phyloP scores from a whole-genome alignment of 2,329 filamentous ascomycete species.

The Neonectria hederae region DNA sequence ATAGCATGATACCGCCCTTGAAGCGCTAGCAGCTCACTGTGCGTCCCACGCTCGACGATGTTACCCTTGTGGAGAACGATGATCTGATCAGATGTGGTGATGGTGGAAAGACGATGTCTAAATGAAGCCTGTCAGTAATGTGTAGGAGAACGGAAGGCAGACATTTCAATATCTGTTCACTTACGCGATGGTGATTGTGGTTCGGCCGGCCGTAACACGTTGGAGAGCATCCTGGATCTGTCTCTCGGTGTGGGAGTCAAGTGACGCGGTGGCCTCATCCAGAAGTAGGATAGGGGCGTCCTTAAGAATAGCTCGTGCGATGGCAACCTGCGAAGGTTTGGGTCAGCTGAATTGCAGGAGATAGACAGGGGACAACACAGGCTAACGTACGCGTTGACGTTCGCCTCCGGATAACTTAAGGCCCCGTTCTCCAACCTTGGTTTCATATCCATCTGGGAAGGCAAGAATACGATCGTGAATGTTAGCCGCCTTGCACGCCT shows the following conservation, averaged over 20 bases:
- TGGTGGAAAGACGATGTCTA: constrained; percentile 66
- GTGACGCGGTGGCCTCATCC: constrained; percentile 76
- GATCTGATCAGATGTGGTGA: constrained; percentile 64
- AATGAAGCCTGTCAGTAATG: constrained; percentile 12
- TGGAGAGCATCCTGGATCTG: constrained; percentile 65
- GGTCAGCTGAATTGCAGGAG: constrained; percentile 5
- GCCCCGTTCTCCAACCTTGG: constrained; percentile 63
- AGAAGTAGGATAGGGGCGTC: constrained; percentile 75
- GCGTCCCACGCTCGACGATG: constrained; percentile 61
- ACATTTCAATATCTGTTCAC: constrained; percentile 19
- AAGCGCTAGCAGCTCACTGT: constrained; percentile 55
- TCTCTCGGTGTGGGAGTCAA: constrained; percentile 69
- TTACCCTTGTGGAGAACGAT: constrained; percentile 62
- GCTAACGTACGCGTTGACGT: constrained; percentile 59
- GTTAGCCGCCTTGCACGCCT: constrained; percentile 62
- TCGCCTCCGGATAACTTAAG: constrained; percentile 68
- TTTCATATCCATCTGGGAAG: constrained; percentile 63
- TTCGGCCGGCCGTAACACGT: constrained; percentile 57
- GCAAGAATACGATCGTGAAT: constrained; percentile 64
- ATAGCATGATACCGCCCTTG: constrained; percentile 61
- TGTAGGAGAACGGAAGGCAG: background rate
- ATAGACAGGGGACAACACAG: background rate
- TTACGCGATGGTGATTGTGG: constrained; percentile 62
- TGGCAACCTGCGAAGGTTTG: constrained; percentile 54
- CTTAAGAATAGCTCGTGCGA: constrained; percentile 73